Percentiles rank a stretch among this genome's conserved stretches.
Conservation (phyloP, 345 rosid species). For the Citrus medica region DNA sequence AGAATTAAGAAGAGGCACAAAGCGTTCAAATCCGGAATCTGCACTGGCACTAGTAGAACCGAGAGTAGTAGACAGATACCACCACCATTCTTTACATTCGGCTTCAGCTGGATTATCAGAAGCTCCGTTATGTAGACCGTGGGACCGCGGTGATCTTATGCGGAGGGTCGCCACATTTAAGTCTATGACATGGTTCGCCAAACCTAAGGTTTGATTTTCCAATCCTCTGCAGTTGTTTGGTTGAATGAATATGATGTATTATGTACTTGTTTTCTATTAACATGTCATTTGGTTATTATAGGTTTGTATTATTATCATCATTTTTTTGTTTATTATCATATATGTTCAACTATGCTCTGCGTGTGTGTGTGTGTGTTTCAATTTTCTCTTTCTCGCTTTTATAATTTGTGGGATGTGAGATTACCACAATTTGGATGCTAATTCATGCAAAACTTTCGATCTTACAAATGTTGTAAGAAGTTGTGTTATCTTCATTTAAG, state of each 20-base stretch:
- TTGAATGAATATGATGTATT: neutral
- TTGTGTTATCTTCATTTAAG: neutral
- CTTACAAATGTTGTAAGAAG: neutral
- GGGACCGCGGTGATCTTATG: constrained; percentile 93
- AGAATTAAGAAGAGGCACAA: constrained; percentile 48
- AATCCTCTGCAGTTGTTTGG: neutral
- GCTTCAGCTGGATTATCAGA: constrained; percentile 31
- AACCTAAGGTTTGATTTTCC: constrained; percentile 56
- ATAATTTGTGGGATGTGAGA: neutral
- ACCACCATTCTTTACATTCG: constrained; percentile 23
- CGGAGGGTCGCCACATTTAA: constrained; percentile 79
- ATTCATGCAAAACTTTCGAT: neutral
- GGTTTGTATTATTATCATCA: neutral
- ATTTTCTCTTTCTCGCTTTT: neutral
- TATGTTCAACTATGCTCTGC: neutral
- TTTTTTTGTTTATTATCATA: neutral
- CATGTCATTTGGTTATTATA: neutral
- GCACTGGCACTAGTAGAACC: constrained; percentile 55
- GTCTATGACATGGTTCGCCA: constrained; percentile 98
- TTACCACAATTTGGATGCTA: neutral
- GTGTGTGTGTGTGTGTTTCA: too few species aligned
- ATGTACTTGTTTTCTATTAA: neutral
- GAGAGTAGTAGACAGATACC: constrained; percentile 27
- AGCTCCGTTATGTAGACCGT: constrained; percentile 73
- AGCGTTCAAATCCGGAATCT: constrained; percentile 50